Percentiles rank a stretch among this genome's conserved stretches.
Evolutionary conservation across 495 filamentous ascomycete species (phyloP).

Genomic region (Penicillium daleae): DNA sequence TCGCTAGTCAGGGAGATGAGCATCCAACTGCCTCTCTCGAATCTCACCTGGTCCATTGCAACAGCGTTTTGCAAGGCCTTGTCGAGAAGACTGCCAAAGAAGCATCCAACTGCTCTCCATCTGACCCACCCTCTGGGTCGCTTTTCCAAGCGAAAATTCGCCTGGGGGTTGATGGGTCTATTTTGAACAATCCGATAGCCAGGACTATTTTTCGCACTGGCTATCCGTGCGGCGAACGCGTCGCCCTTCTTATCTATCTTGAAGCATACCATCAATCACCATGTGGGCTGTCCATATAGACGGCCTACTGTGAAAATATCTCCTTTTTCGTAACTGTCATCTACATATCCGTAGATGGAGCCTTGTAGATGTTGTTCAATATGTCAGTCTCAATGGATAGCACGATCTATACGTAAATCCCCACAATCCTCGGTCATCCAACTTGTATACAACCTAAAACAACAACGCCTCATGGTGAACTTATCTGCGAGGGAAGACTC

Average conservation of each 20-base stretch:
- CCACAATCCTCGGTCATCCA: too few relatives aligned
- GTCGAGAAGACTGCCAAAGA: slow-evolving; percentile 52
- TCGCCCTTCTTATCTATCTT: slow-evolving; percentile 19
- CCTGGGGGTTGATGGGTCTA: slow-evolving; percentile 35
- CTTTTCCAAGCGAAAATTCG: slow-evolving; percentile 15
- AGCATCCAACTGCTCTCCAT: slow-evolving; percentile 59
- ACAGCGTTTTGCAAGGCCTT: slow-evolving; percentile 11
- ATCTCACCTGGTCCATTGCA: slow-evolving; percentile 28
- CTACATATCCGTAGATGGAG: not conserved
- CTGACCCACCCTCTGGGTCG: slow-evolving; percentile 41
- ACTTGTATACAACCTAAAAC: too few relatives aligned
- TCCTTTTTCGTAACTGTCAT: not conserved
- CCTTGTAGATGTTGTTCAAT: too few relatives aligned
- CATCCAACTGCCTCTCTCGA: slow-evolving; percentile 55
- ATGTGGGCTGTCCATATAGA: not conserved
- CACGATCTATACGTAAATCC: too few relatives aligned
- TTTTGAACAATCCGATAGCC: slow-evolving; percentile 15
- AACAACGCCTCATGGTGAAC: too few relatives aligned
- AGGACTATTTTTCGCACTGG: slow-evolving; percentile 7
- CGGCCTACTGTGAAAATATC: not conserved
- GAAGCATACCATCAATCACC: not conserved
- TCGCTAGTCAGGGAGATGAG: slow-evolving; percentile 52
- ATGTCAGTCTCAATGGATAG: too few relatives aligned
- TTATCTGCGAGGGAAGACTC: too few relatives aligned
- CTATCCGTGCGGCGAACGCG: slow-evolving; percentile 18